Evolutionary conservation across 257 asterid species (phyloP).

Genomic region (Scutellaria baicalensis): DNA sequence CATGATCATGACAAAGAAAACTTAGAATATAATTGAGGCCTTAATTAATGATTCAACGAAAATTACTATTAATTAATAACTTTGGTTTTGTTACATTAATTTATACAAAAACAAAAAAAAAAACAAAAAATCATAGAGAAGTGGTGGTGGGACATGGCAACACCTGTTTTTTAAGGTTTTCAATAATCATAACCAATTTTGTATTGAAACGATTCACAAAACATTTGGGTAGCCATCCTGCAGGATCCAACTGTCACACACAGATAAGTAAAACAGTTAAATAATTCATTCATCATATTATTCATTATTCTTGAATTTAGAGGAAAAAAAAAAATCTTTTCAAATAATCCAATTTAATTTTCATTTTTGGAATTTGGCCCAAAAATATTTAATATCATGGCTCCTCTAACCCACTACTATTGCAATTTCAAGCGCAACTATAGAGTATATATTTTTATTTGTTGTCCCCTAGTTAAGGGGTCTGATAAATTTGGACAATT

Average conservation of each 20-base stretch:
- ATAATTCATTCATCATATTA: not conserved
- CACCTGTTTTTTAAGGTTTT: conserved; percentile 81
- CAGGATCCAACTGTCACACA: conserved; percentile 76
- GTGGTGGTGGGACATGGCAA: conserved; percentile 54
- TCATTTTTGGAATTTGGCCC: no score
- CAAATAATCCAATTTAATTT: no score
- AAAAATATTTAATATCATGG: no score
- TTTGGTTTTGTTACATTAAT: not conserved
- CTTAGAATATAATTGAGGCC: not conserved
- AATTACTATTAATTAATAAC: not conserved
- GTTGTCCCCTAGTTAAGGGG: no score
- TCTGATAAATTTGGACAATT: no score
- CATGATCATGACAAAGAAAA: not conserved
- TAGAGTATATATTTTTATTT: no score
- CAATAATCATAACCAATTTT: conserved; percentile 85
- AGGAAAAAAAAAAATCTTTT: no score
- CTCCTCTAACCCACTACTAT: no score
- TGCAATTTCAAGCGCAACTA: no score
- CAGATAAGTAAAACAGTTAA: not conserved
- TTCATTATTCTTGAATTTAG: no score
- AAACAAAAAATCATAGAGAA: conserved; percentile 31
- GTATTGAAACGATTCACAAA: conserved; percentile 83
- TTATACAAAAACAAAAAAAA: conserved; percentile 20
- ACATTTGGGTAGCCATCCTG: conserved; percentile 93
- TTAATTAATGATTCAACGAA: not conserved